These are phyloP conservation scores for Poa annua DNA, from an alignment of 176 grass and related monocot genomes.

Conservation along the genomic window DNA sequence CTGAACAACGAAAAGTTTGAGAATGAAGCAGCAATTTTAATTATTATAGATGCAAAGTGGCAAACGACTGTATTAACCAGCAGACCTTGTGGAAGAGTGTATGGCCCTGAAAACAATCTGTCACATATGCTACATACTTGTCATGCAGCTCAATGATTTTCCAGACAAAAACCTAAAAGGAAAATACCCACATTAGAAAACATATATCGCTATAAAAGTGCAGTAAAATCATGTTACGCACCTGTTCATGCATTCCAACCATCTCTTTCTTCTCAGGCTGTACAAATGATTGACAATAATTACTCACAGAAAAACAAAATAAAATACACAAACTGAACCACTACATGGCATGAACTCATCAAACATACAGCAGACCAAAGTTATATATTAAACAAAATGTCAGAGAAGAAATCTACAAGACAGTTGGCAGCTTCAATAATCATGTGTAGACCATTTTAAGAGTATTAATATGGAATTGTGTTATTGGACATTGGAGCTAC, in stretches of 20 bases:
- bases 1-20: conserved; percentile 40
- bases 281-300: conserved; percentile 21
- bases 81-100: conserved; percentile 96
- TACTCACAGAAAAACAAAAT: background rate
- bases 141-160: conserved; percentile 99
- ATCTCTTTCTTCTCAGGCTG: conserved; percentile 87
- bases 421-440: background rate
- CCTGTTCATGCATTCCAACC: conserved; percentile 92
- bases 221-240: conserved; percentile 40
- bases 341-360: background rate
- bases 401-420: background rate
- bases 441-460: background rate
- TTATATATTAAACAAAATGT: background rate
- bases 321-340: background rate
- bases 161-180: conserved; percentile 81
- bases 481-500: background rate
- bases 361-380: background rate
- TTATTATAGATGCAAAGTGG: conserved; percentile 7
- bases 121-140: conserved; percentile 88
- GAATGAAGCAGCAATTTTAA: conserved; percentile 4
- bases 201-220: background rate
- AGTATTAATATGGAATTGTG: background rate
- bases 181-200: conserved; percentile 20
- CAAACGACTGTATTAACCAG: background rate
- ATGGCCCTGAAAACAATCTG: conserved; percentile 93